Evolutionary conservation across 108 stramenopile species (phyloP), one percentile per base, ranked within the genome.

Genomic region (Conticribra guillardii): DNA sequence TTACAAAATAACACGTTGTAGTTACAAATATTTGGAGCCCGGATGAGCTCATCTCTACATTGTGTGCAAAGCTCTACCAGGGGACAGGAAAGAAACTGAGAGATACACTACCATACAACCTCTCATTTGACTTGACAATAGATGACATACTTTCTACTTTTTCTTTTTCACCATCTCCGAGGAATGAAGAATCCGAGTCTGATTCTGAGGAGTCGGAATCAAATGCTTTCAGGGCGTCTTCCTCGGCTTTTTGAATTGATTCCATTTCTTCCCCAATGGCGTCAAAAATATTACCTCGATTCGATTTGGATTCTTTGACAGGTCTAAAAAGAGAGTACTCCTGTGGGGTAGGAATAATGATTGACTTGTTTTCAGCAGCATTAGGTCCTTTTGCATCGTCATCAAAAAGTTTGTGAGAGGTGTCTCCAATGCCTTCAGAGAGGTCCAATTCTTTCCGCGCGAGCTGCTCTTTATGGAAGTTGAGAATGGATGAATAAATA

Each of bases 41-140:
- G n/a, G n/a, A n/a, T n/a, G n/a, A n/a, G n/a, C n/a, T 41, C 37
- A 11, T 41, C 37, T 41, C 37, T 11, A 11, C 5, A 41, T 41
- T 5, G 8, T 41, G 37, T 41, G 11, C 37, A 41, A 11, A n/a
- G n/a, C n/a, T 41, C 60, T 70, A 81, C 74, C 80, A 81, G 54
- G 62, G 47, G 4, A 81, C 64, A 14, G 80, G 80, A 41, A 81
- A 76, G 69, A 81, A 81, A 45, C 80, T 81, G 2, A 81, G 28
- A 9, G 66, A 68, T 51, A 81, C 41, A 29, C 31, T 60, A 41
- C 80, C 80, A 58, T 47, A 68, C 8, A 81, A 46, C 54, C 63
- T 76, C 47, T 81, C 80, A 24, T 72, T 71, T 18, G 60, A 45
- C 24, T 30, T 69, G 2, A 44, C 18, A 41, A 45, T 33, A 30